These are phyloP conservation scores for Cyclotella cryptica DNA, from an alignment of 108 stramenopile genomes.

Conservation along the genomic window DNA sequence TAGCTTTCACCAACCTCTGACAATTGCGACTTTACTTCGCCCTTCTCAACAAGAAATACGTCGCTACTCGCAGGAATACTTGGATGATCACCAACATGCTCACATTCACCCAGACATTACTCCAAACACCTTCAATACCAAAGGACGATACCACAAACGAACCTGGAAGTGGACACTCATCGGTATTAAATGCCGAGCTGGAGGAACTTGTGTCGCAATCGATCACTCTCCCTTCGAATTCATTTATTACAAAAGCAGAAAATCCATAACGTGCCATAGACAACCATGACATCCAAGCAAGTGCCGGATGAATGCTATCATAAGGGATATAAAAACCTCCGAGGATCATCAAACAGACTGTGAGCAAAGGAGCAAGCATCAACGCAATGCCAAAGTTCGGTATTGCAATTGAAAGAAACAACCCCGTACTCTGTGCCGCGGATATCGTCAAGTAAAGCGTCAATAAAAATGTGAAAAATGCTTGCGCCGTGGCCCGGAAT, in stretches of 20 bases:
- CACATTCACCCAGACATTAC: conserved; percentile 76
- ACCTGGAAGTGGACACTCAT: conserved; percentile 70
- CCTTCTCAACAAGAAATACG: conserved; percentile 55
- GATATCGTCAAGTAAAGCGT: conserved; percentile 69
- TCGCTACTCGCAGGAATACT: conserved; percentile 45
- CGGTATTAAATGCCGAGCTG: conserved; percentile 29
- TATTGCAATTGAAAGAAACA: conserved; percentile 67
- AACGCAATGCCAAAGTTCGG: conserved; percentile 65
- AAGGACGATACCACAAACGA: conserved; percentile 60
- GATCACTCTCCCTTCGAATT: conserved; percentile 66
- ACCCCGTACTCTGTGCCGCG: conserved; percentile 76
- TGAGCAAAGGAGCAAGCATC: conserved; percentile 71
- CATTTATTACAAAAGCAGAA: conserved; percentile 74
- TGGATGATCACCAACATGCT: conserved; percentile 58
- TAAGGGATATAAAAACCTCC: conserved; percentile 86
- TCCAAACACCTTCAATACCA: conserved; percentile 65
- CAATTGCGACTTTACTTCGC: conserved; percentile 23
- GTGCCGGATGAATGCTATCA: conserved; percentile 57
- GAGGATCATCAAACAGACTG: conserved; percentile 71
- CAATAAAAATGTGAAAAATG: conserved; percentile 67
- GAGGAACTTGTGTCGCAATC: conserved; percentile 47
- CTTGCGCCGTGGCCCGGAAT: conserved; percentile 49
- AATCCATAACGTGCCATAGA: conserved; percentile 83
- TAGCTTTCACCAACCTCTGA: too few relatives aligned
- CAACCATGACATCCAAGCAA: conserved; percentile 68